Percentiles rank a stretch among this genome's conserved stretches.
These are phyloP conservation scores for Tolypocladium sp. DNA, from an alignment of 2,329 filamentous ascomycete genomes.

Conservation along the genomic window DNA sequence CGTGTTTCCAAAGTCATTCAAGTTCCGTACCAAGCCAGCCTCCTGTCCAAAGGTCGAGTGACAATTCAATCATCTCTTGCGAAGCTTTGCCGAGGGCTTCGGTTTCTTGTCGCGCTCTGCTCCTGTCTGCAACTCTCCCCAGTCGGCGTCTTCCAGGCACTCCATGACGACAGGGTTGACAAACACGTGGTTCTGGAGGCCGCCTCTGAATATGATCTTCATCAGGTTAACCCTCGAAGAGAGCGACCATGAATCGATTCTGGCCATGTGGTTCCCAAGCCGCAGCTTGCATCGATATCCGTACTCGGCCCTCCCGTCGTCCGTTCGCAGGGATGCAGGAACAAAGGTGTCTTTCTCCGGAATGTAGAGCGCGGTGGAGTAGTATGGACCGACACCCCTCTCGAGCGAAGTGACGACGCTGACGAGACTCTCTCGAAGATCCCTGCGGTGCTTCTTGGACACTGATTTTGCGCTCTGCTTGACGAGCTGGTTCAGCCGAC, in stretches of 20 bases:
- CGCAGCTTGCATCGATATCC: slow-evolving; percentile 44
- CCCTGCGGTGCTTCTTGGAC: slow-evolving; percentile 38
- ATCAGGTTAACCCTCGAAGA: slow-evolving; percentile 38
- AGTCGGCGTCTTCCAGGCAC: slow-evolving; percentile 27
- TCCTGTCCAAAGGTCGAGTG: neutral
- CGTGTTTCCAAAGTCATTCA: neutral
- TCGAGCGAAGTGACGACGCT: slow-evolving; percentile 47
- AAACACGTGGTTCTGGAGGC: slow-evolving; percentile 28
- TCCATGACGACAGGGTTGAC: slow-evolving; percentile 28
- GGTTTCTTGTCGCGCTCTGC: slow-evolving; percentile 3
- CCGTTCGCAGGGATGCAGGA: slow-evolving; percentile 28
- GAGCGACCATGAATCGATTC: slow-evolving; percentile 43
- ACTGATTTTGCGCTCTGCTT: slow-evolving; percentile 38
- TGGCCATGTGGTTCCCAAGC: slow-evolving; percentile 33
- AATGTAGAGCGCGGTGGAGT: slow-evolving; percentile 36
- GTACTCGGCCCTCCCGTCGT: slow-evolving; percentile 36
- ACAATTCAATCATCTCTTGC: slow-evolving; percentile 9
- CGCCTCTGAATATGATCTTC: slow-evolving; percentile 36
- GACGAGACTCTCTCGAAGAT: slow-evolving; percentile 36
- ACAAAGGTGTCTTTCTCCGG: slow-evolving; percentile 33
- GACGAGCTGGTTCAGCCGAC: slow-evolving; percentile 37
- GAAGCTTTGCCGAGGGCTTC: slow-evolving; percentile 7
- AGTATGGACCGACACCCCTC: slow-evolving; percentile 43
- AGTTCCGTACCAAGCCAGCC: neutral
- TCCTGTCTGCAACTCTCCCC: slow-evolving; percentile 12